A percentile compares a stretch with the other conserved stretches of the same genome.
phyloP scores from a whole-genome alignment of 1,284 basidiomycete genomes.

The Heliocybe sulcata region DNA sequence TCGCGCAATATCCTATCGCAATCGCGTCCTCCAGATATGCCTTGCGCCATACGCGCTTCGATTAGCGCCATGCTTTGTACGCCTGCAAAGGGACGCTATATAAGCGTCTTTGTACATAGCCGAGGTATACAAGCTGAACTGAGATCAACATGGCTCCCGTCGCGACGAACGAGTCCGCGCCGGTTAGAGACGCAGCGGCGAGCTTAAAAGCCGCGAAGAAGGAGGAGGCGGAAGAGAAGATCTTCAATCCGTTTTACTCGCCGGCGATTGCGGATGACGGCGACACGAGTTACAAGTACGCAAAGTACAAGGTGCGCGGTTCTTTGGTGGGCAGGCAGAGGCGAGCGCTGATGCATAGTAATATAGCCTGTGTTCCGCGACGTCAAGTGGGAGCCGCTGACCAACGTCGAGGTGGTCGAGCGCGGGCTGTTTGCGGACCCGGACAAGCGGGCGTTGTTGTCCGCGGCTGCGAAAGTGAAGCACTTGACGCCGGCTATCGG shows the following conservation, averaged over 20 bases:
- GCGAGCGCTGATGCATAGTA: constrained; percentile 1
- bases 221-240: constrained; percentile 16
- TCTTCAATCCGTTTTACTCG: constrained; percentile 64
- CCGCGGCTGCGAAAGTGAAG: constrained; percentile 50
- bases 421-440: constrained; percentile 57
- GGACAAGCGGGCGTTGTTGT: constrained; percentile 46
- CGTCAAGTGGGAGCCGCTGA: constrained; percentile 56
- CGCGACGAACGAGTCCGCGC: constrained; percentile 25
- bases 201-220: constrained; percentile 6
- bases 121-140: too few relatives aligned
- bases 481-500: constrained; percentile 60
- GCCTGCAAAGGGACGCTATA: neutral
- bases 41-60: constrained; percentile 2
- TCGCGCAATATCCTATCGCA: neutral
- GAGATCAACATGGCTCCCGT: constrained; percentile 42
- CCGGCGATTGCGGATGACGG: constrained; percentile 44
- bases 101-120: neutral
- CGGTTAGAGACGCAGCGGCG: constrained; percentile 12
- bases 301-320: constrained; percentile 49
- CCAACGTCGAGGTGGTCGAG: constrained; percentile 52
- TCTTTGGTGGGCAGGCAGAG: neutral
- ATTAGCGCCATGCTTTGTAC: neutral
- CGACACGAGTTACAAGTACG: constrained; percentile 46
- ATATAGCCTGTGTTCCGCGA: constrained; percentile 58
- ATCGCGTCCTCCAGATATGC: neutral